Base-by-base conservation (phyloP, 148 eudicot genomes). In the Talinum fruticosum region DNA sequence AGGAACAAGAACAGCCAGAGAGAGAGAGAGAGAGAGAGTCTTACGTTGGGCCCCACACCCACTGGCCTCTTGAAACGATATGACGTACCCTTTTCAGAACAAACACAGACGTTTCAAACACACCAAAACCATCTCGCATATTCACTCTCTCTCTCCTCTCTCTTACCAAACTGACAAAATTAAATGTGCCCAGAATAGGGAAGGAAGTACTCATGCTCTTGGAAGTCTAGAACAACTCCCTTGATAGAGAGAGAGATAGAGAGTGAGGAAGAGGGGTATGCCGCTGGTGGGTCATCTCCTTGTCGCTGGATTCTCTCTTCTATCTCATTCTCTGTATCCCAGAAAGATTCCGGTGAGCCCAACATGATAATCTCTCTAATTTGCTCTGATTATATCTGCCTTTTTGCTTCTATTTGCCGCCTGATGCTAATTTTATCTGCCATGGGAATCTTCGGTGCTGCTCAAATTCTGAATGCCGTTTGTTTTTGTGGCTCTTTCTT, bases 151-250 rank as follows among this genome's bases (percentile, higher is more conserved):
- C 61, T 67, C 69, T 33, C 44, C 45, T 15, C 54, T 51, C 57
- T 44, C 71, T 28, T 24, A 72, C 30, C 33, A 69, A 82, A 84
- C 77, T 81, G 82, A 84, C 80, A 76, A 68, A 82, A 26, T 59
- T 59, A 59, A 59, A 59, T n/a, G 65, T 59, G 36, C 7, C 69
- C 77, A 47, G 49, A 41, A 71, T 59, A 76, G 54, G 18, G 66
- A 68, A 75, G 30, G 78, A 61, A 41, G 45, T 8, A 68, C 47
- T 64, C 79, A 61, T 80, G 76, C 76, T 74, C 53, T 45, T 66
- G 54, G 23, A 49, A 67, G 45, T 73, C 74, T 28, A 26, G 44
- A 68, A 68, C 30, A 18, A 62, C 61, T 21, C 33, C 66, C 70
- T 30, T 44, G 18, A 24, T 35, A 5, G 69, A 79, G 47, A 64